phyloP scores from a whole-genome alignment of 2,329 filamentous ascomycete species.

The Uncinocarpus reesii region DNA sequence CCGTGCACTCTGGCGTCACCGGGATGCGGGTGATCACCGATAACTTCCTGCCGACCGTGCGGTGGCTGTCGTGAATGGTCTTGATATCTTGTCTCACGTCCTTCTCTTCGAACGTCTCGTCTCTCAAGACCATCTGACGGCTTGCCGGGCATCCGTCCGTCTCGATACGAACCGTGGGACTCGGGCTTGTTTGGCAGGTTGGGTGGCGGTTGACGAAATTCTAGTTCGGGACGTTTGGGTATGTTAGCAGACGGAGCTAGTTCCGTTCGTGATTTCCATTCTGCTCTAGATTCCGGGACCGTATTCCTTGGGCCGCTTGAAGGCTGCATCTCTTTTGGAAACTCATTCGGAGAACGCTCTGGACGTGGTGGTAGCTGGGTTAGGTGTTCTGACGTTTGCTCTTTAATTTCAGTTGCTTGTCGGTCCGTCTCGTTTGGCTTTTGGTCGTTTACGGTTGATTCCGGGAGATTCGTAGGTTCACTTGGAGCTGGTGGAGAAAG shows the following conservation, averaged over 20 bases:
- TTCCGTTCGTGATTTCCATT: slow-evolving; percentile 21
- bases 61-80: slow-evolving; percentile 30
- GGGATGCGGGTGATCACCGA: slow-evolving; percentile 15
- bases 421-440: background rate
- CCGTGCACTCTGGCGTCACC: slow-evolving; percentile 29
- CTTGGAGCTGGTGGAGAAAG: background rate
- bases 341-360: background rate
- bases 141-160: slow-evolving; percentile 31
- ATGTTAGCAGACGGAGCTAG: slow-evolving; percentile 24
- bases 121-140: slow-evolving; percentile 32
- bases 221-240: slow-evolving; percentile 32
- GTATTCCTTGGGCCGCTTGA: background rate
- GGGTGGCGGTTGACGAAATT: slow-evolving; percentile 28
- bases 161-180: slow-evolving; percentile 28
- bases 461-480: background rate
- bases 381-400: too few species aligned
- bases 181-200: slow-evolving; percentile 31
- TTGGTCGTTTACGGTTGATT: background rate
- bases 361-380: background rate
- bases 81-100: slow-evolving; percentile 25
- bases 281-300: background rate
- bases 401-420: background rate
- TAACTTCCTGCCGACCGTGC: slow-evolving; percentile 31
- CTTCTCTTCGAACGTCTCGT: slow-evolving; percentile 31
- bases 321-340: background rate